A percentile compares a stretch with the other conserved stretches of the same genome.
These are phyloP conservation scores for Hortiboletus flavorubellus DNA, from an alignment of 768 basidiomycete genomes.

Conservation along the genomic window DNA sequence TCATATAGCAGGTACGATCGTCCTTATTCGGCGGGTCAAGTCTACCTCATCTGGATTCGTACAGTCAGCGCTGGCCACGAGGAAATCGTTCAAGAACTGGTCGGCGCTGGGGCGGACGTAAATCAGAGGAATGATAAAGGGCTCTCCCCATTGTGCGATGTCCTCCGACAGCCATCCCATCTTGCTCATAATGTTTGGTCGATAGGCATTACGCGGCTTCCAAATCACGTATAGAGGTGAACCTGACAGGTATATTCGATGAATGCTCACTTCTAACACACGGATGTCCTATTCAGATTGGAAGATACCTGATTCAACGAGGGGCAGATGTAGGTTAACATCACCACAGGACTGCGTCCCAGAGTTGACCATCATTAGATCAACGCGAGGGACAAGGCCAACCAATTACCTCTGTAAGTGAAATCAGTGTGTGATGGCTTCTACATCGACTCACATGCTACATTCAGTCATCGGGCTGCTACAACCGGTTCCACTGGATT, in stretches of 20 bases:
- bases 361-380: slow-evolving; percentile 54
- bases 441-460: not conserved
- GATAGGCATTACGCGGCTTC: slow-evolving; percentile 90
- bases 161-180: not conserved
- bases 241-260: slow-evolving; percentile 26
- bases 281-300: slow-evolving; percentile 60
- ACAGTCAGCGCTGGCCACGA: slow-evolving; percentile 81
- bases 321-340: slow-evolving; percentile 81
- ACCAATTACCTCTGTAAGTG: slow-evolving; percentile 82
- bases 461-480: slow-evolving; percentile 84
- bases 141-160: slow-evolving; percentile 71
- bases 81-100: slow-evolving; percentile 67
- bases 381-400: slow-evolving; percentile 91
- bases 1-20: slow-evolving; percentile 65
- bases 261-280: slow-evolving; percentile 17
- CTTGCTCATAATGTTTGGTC: slow-evolving; percentile 9
- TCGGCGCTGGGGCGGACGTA: slow-evolving; percentile 81
- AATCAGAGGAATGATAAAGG: slow-evolving; percentile 81
- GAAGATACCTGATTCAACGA: slow-evolving; percentile 75
- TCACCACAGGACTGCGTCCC: slow-evolving; percentile 28
- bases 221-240: slow-evolving; percentile 80
- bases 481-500: slow-evolving; percentile 93
- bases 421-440: not conserved
- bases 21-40: not conserved
- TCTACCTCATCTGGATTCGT: not conserved